Conservation (phyloP, 495 filamentous ascomycete species). For the Xylaria intraflava region DNA sequence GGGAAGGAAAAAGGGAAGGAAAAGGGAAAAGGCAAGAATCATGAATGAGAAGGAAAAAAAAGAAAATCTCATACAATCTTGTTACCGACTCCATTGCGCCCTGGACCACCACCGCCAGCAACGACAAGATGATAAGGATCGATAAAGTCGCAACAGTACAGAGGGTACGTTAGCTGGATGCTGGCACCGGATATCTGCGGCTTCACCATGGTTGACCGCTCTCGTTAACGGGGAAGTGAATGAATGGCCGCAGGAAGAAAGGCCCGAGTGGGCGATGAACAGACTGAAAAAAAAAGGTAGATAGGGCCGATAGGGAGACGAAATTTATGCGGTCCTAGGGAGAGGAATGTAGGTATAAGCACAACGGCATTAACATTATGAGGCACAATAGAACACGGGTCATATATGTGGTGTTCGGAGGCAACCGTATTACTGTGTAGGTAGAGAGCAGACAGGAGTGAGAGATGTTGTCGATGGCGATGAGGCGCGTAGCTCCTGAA, state of each 20-base stretch:
- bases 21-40: not conserved
- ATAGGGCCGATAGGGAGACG: not conserved
- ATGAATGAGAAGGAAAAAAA: not conserved
- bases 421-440: too few species aligned
- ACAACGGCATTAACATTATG: too few species aligned
- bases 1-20: not conserved
- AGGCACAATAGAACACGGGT: too few species aligned
- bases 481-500: too few species aligned
- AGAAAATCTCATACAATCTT: conserved; percentile 58
- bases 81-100: conserved; percentile 79
- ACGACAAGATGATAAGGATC: conserved; percentile 70
- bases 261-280: not conserved
- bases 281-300: not conserved
- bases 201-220: conserved; percentile 26
- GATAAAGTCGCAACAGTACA: conserved; percentile 84
- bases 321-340: not conserved
- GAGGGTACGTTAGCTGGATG: conserved; percentile 73
- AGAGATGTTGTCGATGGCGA: not conserved
- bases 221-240: not conserved
- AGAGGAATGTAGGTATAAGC: not conserved
- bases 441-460: too few species aligned
- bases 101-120: conserved; percentile 85
- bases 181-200: conserved; percentile 39
- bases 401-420: too few species aligned
- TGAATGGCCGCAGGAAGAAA: not conserved